A percentile compares a stretch with the other conserved stretches of the same genome.
Evolutionary conservation across 2,329 filamentous ascomycete genomes (phyloP).

Genomic region (Hymenoscyphus fraxineus): DNA sequence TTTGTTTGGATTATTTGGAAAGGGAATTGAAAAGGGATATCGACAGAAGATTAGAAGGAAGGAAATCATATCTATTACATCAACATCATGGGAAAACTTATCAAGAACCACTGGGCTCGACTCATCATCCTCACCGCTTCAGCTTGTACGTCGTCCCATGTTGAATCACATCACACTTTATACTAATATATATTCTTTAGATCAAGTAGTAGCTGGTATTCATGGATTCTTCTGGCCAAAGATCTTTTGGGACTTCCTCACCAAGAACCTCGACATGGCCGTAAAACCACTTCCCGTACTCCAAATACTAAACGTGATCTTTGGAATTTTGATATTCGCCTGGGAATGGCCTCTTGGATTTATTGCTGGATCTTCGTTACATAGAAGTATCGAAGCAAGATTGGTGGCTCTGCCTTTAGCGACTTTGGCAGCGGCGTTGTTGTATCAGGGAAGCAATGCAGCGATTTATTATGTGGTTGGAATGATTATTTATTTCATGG

Average conservation of each 20-base stretch:
- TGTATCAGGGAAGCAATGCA: constrained; percentile 91
- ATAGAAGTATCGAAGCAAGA: constrained; percentile 83
- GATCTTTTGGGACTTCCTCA: constrained; percentile 96
- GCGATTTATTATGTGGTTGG: constrained; percentile 89
- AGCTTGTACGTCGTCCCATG: constrained; percentile 38
- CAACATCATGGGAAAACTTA: constrained; percentile 81
- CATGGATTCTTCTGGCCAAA: constrained; percentile 98
- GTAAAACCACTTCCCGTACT: constrained; percentile 86
- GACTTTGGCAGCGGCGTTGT: constrained; percentile 67
- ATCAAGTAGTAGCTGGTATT: constrained; percentile 80
- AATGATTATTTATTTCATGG: constrained; percentile 90
- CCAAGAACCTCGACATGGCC: constrained; percentile 79
- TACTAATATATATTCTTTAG: constrained; percentile 42
- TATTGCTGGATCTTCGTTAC: constrained; percentile 72
- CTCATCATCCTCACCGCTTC: constrained; percentile 87
- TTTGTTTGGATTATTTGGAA: constrained; percentile 13
- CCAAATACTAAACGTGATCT: constrained; percentile 83
- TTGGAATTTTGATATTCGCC: constrained; percentile 73
- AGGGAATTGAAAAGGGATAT: constrained; percentile 16
- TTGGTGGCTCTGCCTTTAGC: constrained; percentile 78
- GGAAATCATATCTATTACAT: constrained; percentile 37
- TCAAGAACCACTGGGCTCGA: constrained; percentile 99
- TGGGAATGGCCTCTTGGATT: constrained; percentile 88
- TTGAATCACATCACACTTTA: constrained; percentile 6
- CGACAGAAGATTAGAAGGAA: constrained; percentile 16